Conservation (phyloP, 2,329 filamentous ascomycete genomes). For the Phoma herbarum region DNA sequence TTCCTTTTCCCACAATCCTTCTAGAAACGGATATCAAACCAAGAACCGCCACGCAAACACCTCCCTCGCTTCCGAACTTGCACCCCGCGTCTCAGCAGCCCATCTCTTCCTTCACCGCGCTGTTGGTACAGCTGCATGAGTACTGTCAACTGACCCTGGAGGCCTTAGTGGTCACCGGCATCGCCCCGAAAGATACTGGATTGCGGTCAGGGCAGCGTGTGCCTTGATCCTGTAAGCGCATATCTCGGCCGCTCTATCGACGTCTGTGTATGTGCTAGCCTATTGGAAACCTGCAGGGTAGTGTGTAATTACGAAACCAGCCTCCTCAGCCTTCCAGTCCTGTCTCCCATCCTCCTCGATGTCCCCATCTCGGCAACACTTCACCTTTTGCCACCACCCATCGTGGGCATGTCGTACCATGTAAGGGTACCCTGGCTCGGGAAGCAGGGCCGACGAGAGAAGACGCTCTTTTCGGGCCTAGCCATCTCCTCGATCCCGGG, state of each 20-base stretch:
- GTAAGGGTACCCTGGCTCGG: neutral
- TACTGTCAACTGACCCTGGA: neutral
- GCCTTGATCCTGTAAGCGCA: neutral
- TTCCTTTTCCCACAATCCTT: too few species aligned
- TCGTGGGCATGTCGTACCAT: slow-evolving; percentile 7
- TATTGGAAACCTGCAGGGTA: neutral
- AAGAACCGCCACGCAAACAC: too few species aligned
- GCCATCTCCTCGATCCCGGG: neutral
- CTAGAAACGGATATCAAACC: too few species aligned
- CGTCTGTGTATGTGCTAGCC: neutral
- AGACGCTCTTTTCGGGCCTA: neutral
- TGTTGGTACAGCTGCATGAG: neutral
- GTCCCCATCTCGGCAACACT: too few species aligned
- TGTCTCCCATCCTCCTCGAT: too few species aligned
- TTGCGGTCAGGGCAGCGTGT: neutral
- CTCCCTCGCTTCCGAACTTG: too few species aligned
- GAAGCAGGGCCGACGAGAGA: neutral
- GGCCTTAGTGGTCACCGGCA: neutral
- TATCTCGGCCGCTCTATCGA: neutral
- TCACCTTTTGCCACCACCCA: slow-evolving; percentile 8
- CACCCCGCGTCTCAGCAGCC: neutral
- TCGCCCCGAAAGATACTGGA: neutral
- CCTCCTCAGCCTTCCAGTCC: too few species aligned
- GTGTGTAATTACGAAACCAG: too few species aligned
- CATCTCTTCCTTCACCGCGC: neutral